Evolutionary conservation across 257 asterid genomes (phyloP).

Genomic region (Solanum chmielewskii): DNA sequence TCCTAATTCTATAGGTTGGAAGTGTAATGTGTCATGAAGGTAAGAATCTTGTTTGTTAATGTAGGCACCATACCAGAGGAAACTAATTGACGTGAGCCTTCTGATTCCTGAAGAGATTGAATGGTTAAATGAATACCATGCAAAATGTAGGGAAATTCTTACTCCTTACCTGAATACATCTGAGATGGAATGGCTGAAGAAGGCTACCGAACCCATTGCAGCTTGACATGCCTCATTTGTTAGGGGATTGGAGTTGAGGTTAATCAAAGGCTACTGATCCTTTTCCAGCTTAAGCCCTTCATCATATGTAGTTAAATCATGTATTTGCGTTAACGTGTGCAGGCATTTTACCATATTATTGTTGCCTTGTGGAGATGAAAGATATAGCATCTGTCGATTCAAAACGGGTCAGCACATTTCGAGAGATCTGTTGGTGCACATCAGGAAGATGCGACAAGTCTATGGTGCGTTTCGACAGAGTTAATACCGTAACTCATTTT

Average conservation of each 20-base stretch:
- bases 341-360: not conserved
- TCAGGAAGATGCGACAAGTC: not conserved
- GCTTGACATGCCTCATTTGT: not conserved
- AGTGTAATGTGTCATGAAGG: not conserved
- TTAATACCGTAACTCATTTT: not conserved
- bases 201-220: slow-evolving; percentile 67
- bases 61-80: slow-evolving; percentile 84
- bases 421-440: not conserved
- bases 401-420: not conserved
- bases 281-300: not conserved
- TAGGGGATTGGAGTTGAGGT: not conserved
- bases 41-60: not conserved
- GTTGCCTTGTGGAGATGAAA: not conserved
- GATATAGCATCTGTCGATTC: not conserved
- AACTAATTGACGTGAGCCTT: slow-evolving; percentile 56
- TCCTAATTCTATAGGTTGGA: not conserved
- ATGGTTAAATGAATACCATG: slow-evolving; percentile 75
- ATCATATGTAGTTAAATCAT: not conserved
- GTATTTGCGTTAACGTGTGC: not conserved
- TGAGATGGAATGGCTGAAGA: slow-evolving; percentile 81
- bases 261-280: not conserved
- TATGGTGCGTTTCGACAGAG: not conserved
- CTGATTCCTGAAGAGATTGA: slow-evolving; percentile 69
- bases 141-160: slow-evolving; percentile 54
- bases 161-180: slow-evolving; percentile 45